phyloP scores from a whole-genome alignment of 345 rosid genomes.

The Eucalyptus brandiana region DNA sequence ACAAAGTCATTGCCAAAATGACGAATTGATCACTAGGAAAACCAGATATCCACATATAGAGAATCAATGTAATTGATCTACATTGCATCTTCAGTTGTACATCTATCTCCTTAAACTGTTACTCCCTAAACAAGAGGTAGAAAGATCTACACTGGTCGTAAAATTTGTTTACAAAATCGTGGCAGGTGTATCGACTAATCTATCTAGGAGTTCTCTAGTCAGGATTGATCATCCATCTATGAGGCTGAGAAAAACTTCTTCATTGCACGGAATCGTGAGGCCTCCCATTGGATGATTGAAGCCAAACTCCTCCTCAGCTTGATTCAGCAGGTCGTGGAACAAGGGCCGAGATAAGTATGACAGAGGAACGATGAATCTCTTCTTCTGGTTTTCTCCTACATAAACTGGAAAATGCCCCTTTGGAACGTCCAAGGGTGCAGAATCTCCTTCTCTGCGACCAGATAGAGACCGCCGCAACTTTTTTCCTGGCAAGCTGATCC shows the following conservation, averaged over 20 bases:
- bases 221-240: background rate
- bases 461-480: background rate
- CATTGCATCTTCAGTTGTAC: background rate
- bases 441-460: background rate
- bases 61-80: background rate
- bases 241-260: constrained; percentile 8
- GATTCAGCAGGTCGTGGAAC: constrained; percentile 12
- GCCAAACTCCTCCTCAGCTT: constrained; percentile 25
- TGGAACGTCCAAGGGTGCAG: background rate
- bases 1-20: background rate
- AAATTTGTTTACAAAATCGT: background rate
- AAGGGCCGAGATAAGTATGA: constrained; percentile 5
- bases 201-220: background rate
- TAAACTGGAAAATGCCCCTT: constrained; percentile 11
- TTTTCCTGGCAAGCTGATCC: background rate
- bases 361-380: constrained; percentile 3
- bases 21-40: background rate
- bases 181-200: background rate
- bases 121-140: background rate
- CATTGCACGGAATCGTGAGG: constrained; percentile 19
- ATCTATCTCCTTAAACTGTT: background rate
- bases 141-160: background rate
- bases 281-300: constrained; percentile 29
- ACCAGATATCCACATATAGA: background rate
- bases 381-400: constrained; percentile 11